Base-by-base conservation (phyloP, 2,329 filamentous ascomycete genomes). In the Cladosporium sp. region DNA sequence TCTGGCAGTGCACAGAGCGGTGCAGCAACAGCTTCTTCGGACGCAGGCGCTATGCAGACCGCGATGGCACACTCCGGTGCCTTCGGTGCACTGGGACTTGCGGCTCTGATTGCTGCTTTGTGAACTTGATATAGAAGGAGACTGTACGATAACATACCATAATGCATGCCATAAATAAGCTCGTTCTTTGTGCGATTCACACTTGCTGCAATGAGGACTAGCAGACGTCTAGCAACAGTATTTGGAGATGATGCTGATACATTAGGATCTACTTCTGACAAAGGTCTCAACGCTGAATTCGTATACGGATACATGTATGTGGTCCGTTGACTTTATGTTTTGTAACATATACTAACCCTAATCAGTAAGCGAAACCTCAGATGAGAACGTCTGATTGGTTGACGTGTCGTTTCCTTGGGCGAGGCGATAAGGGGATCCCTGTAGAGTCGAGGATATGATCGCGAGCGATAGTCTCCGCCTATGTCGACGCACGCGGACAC, bases 21-120 rank as follows among this genome's bases (percentile, higher is more conserved):
- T 28, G 30, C 28, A n/a, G 58, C 43, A 4, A 61, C 26, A n/a
- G 46, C 58, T 14, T 32, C 43, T 21, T 61, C 58, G 7, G 58
- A 36, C 30, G 39, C 49, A 21, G 60, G 60, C 43, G 60, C 60
- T 63, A 16, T 54, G 16, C 60, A 39, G 18, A 56, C 60, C 8
- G 60, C 60, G 7, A 63, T 63, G 59, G 59, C 46, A 11, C 32
- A 28, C 48, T 26, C 46, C 1, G 60, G 60, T 18, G 49, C 34
- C 16, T 25, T 56, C n/a, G 59, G 59, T 32, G 59, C 59, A 23
- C 5, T 62, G n/a, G 59, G 59, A 11, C 8, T 63, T 25, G 60
- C 25, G 25, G 60, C 49, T 46, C 30, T 63, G 49, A 53, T 63
- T 13, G 60, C 60, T 16, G 60, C 34, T 28, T 48, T 63, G 60